Evolutionary conservation across 768 basidiomycete genomes (phyloP).

Genomic region (Tricholoma matsutake): DNA sequence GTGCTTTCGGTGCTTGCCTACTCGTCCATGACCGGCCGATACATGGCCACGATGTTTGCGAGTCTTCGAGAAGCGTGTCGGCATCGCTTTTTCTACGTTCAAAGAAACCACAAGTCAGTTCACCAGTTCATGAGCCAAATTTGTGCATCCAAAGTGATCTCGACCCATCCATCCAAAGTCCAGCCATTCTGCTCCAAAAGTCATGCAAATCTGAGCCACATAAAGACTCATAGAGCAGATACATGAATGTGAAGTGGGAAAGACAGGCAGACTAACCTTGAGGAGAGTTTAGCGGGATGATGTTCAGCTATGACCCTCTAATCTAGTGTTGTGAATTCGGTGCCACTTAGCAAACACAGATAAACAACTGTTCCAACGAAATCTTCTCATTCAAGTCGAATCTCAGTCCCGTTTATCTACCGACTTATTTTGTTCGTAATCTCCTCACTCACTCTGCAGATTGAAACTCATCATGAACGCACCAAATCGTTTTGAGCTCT

Average conservation of each 20-base stretch:
- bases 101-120: conserved; percentile 17
- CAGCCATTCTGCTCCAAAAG: conserved; percentile 21
- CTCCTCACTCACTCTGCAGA: not conserved
- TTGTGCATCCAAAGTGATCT: conserved; percentile 44
- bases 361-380: conserved; percentile 19
- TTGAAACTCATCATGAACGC: conserved; percentile 67
- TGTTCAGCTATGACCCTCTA: conserved; percentile 23
- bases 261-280: conserved; percentile 59
- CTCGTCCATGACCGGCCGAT: conserved; percentile 99
- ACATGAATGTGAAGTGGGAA: conserved; percentile 9
- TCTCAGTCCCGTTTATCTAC: no score
- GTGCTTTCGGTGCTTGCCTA: conserved; percentile 99
- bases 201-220: conserved; percentile 3
- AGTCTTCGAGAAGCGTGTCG: conserved; percentile 94
- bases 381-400: no score
- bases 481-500: conserved; percentile 89
- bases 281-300: conserved; percentile 49
- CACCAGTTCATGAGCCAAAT: conserved; percentile 21
- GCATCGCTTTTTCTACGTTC: conserved; percentile 62
- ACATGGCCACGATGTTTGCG: conserved; percentile 99
- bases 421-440: no score
- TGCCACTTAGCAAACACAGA: conserved; percentile 28
- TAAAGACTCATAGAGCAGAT: conserved; percentile 1
- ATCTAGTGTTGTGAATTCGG: conserved; percentile 22
- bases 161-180: conserved; percentile 39